Base-by-base conservation (phyloP, 2,329 filamentous ascomycete genomes). In the Septoria linicola region DNA sequence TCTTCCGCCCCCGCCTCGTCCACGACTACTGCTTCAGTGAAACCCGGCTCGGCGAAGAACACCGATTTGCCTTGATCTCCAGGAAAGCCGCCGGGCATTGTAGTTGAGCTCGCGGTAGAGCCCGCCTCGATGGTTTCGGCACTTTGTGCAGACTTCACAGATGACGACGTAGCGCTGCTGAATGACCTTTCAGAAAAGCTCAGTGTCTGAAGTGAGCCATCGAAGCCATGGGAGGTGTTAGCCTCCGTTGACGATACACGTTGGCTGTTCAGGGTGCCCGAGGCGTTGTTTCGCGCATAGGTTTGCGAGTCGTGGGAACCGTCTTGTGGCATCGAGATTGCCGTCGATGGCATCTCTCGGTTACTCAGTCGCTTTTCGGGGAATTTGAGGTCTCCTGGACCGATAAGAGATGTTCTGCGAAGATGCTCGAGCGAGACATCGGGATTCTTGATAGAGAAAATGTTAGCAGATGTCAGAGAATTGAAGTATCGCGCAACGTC, bases 371-470 rank as follows among this genome's bases (percentile, higher is more conserved):
- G 60, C 34, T 55, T 49, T 13, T 50, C 54, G 4, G 63, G 64
- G n/a, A 67, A 32, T 30, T 62, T 62, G 31, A 69, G 54, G 25
- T 68, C 63, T 21, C 52, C 48, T 1, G 64, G 61, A 8, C 56
- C 59, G 41, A 69, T 55, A 14, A 76, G 62, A 2, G 74, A 77
- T 30, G 68, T 72, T 20, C 72, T 68, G 36, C 74, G 71, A 8
- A 78, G 69, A 53, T 73, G 61, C 53, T 77, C 75, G 53, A 78
- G 73, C 59, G 72, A 71, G 39, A 68, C 66, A 35, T 64, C 61
- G 1, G 75, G 75, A 49, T 78, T 69, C 75, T 77, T 69, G n/a
- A 34, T 19, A 7, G 25, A 21, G n/a, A 46, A 49, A 31, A 16
- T 17, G 50, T 59, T 57, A 59, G 57, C 57, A 50, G 17, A 44